Conservation (phyloP, 177 flowering plant genomes). For the Tripterygium wilfordii region DNA sequence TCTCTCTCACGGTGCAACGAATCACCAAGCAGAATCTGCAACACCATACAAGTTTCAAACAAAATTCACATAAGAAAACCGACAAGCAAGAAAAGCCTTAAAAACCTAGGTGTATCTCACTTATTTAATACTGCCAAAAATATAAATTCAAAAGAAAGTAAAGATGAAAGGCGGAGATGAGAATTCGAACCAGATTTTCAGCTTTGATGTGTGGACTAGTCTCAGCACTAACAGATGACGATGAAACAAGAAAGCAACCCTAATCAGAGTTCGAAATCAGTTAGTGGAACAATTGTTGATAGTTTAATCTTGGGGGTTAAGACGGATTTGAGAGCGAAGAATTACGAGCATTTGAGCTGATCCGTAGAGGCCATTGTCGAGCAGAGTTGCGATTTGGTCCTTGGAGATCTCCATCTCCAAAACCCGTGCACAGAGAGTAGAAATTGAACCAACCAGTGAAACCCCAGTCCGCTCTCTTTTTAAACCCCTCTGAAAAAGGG, state of each 20-base stretch:
- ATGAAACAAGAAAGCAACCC: constrained; percentile 93
- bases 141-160: constrained; percentile 1
- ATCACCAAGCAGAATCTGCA: constrained; percentile 87
- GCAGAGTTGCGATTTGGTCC: constrained; percentile 70
- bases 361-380: constrained; percentile 68
- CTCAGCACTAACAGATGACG: constrained; percentile 58
- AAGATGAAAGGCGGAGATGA: background rate
- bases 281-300: background rate
- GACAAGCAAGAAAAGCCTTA: background rate
- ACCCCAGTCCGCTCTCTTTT: constrained; percentile 5
- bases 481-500: background rate
- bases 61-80: background rate
- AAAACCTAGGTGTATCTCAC: too few relatives aligned
- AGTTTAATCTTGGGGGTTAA: background rate
- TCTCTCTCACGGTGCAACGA: constrained; percentile 79
- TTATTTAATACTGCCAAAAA: too few relatives aligned
- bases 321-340: background rate
- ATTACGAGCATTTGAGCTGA: constrained; percentile 90
- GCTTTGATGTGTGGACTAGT: constrained; percentile 65
- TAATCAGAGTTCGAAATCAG: constrained; percentile 12
- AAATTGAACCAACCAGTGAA: background rate
- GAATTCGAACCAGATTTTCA: constrained; percentile 59
- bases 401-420: constrained; percentile 65
- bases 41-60: background rate
- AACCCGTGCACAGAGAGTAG: background rate